phyloP scores from a whole-genome alignment of 2,329 filamentous ascomycete genomes.

The Colletotrichum plurivorum region DNA sequence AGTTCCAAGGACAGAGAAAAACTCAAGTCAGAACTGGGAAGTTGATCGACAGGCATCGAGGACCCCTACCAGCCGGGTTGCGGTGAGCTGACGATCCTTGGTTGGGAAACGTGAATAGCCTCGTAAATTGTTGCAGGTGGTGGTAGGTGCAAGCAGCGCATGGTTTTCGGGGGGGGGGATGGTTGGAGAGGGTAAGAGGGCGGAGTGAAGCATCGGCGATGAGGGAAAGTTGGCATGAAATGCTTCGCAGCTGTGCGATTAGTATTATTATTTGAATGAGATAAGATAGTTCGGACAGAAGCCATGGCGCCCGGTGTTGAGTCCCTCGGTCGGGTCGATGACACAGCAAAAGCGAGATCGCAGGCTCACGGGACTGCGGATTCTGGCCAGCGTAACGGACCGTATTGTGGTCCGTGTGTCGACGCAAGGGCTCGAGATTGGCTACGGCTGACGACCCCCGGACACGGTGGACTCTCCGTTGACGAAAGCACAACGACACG shows the following conservation, averaged over 20 bases:
- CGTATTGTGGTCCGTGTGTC: conserved; percentile 11
- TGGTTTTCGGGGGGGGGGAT: no score
- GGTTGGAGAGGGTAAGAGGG: neutral
- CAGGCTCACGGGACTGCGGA: conserved; percentile 41
- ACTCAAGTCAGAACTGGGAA: neutral
- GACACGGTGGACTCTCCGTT: conserved; percentile 4
- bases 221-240: neutral
- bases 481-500: conserved; percentile 21
- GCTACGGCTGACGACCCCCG: neutral
- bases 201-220: conserved; percentile 26
- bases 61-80: neutral
- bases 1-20: conserved; percentile 32
- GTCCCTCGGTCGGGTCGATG: conserved; percentile 46
- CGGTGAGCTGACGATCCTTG: neutral
- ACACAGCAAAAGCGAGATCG: conserved; percentile 53
- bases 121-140: neutral
- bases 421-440: neutral
- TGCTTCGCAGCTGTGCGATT: neutral
- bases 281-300: neutral
- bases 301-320: neutral
- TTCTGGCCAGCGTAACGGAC: neutral
- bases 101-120: neutral
- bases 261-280: conserved; percentile 13
- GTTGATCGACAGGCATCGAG: neutral
- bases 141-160: neutral